Conservation (phyloP, 805 yeast species). For the Starmerella gropengiesseri region DNA sequence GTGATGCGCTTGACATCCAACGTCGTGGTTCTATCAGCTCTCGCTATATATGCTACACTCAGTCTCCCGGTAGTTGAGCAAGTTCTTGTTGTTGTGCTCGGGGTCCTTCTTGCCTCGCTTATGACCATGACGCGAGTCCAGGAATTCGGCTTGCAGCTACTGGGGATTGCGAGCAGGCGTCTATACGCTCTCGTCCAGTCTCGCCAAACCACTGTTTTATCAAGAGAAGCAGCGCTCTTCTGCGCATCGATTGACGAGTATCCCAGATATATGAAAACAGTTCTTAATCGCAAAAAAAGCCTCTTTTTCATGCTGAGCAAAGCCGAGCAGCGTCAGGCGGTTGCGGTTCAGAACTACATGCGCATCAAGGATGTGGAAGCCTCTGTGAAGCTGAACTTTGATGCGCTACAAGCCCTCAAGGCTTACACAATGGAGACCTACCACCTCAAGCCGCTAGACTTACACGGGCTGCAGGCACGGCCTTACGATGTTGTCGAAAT, state of each 20-base stretch:
- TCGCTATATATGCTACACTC: no score
- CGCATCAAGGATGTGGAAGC: conserved; percentile 43
- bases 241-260: conserved; percentile 25
- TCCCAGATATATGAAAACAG: conserved; percentile 6
- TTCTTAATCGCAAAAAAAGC: conserved; percentile 21
- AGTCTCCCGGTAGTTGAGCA: no score
- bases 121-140: no score
- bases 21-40: no score
- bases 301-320: conserved; percentile 34
- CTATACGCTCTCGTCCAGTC: neutral
- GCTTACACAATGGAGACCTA: conserved; percentile 31
- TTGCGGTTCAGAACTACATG: conserved; percentile 41
- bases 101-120: no score
- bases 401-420: conserved; percentile 38
- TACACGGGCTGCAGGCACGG: conserved; percentile 33
- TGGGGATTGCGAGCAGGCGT: neutral
- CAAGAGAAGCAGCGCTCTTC: conserved; percentile 6
- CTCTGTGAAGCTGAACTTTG: conserved; percentile 39
- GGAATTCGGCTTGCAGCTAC: no score
- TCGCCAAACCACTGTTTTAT: neutral
- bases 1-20: no score
- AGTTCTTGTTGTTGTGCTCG: no score
- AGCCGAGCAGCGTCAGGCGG: conserved; percentile 47
- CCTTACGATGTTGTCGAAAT: conserved; percentile 30
- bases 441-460: conserved; percentile 36